Base-by-base conservation (phyloP, 2,329 filamentous ascomycete species). In the Penicillium frequentans region DNA sequence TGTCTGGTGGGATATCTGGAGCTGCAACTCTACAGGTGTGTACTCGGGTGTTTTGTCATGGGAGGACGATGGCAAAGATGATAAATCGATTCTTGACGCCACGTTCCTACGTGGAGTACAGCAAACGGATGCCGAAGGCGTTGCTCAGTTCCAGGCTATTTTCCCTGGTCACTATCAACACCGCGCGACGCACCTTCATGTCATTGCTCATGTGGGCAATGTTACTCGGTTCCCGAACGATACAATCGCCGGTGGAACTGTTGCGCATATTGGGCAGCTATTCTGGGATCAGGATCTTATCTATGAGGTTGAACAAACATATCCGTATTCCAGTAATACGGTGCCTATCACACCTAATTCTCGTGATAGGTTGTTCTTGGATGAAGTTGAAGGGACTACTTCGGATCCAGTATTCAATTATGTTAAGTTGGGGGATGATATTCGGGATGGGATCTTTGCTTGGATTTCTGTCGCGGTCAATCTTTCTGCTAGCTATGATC, bases 201-300 rank as follows among this genome's bases (percentile, higher is more conserved):
- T 73, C 35, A 55, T 72, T 29, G 68, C 68, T 3, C 71, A 73
- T 19, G 70, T 71, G 11, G 66, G 64, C 7, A 58, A 63, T 14
- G 60, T 78, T 9, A 47, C 44, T 29, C 44, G 26, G n/a, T 50
- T 70, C 35, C 27, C 60, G 1, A 70, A 70, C 53, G 64, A 65
- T 21, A 70, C 68, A 1, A 78, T 83, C 56, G 73, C 74, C 37
- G 81, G 79, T 51, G 77, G 76, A 21, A 76, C 71, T 42, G 79
- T 83, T 50, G 77, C 81, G 9, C 85, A 88, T 69, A 79, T 87
- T 39, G 85, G 86, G 5, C 60, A 56, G 49, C 19, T 52, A 2
- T 52, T 33, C 10, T 52, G 23, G 23, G 49, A 45, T 24, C 49
- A 52, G 6, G 35, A 45, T 23, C 37, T 52, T 29, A 16, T 52